A percentile compares a stretch with the other conserved stretches of the same genome.
Conservation (phyloP, 2,329 filamentous ascomycete genomes). For the Monosporascus sp. region DNA sequence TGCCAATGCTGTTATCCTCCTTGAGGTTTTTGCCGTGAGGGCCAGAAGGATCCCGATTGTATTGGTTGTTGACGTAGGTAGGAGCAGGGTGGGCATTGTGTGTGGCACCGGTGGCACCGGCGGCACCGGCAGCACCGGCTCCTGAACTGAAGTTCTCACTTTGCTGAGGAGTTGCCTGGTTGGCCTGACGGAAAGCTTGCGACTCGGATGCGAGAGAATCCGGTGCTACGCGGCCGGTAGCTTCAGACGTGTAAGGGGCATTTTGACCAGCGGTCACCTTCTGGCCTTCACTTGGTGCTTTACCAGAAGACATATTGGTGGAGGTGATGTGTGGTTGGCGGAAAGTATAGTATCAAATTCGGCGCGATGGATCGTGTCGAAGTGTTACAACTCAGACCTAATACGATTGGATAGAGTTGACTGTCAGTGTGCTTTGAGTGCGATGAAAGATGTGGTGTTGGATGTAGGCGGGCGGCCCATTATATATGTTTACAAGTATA, state of each 20-base stretch:
- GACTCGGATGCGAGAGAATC: conserved; percentile 78
- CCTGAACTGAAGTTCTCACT: conserved; percentile 4
- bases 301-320: conserved; percentile 15
- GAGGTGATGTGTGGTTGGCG: background rate
- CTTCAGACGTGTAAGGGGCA: conserved; percentile 51
- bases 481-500: too few species aligned
- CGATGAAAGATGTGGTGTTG: too few species aligned
- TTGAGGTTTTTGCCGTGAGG: conserved; percentile 40
- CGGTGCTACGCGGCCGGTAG: conserved; percentile 55
- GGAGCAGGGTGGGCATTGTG: conserved; percentile 27
- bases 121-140: conserved; percentile 18
- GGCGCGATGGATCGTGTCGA: too few species aligned
- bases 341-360: background rate
- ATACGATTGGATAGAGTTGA: too few species aligned
- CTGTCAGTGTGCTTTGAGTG: too few species aligned
- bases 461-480: too few species aligned
- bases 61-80: conserved; percentile 32
- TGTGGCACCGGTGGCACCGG: background rate
- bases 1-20: conserved; percentile 34
- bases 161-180: conserved; percentile 40
- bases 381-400: too few species aligned
- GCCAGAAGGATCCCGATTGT: conserved; percentile 24
- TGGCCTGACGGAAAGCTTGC: conserved; percentile 41
- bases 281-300: conserved; percentile 22
- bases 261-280: conserved; percentile 44